Conservation (phyloP, 345 rosid species). For the Eucalyptus polybractea region DNA sequence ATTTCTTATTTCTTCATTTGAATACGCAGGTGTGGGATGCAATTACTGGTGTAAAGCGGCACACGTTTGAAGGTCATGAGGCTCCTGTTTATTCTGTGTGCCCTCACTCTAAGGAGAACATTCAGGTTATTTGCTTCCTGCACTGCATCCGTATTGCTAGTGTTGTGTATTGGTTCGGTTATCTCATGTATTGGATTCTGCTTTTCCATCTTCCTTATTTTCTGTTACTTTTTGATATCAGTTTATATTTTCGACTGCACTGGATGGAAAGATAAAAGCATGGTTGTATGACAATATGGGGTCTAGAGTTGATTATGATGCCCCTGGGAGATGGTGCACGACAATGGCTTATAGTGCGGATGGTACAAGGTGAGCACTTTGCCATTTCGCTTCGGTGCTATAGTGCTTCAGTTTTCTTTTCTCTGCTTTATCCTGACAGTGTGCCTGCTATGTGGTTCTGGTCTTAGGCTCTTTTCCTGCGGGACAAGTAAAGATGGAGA, state of each 20-base stretch:
- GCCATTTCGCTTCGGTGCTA: background rate
- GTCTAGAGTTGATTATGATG: slow-evolving; percentile 86
- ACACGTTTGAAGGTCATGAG: slow-evolving; percentile 39
- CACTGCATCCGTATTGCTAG: background rate
- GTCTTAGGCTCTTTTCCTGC: slow-evolving; percentile 55
- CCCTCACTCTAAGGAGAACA: slow-evolving; percentile 32
- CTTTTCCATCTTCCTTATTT: background rate
- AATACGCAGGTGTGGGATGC: slow-evolving; percentile 32
- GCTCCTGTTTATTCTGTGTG: slow-evolving; percentile 51
- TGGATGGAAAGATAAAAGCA: slow-evolving; percentile 88
- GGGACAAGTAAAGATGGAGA: slow-evolving; percentile 70
- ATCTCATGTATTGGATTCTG: background rate
- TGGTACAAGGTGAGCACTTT: slow-evolving; percentile 47
- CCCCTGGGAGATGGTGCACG: slow-evolving; percentile 71
- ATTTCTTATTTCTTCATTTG: background rate
- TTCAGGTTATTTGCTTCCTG: slow-evolving; percentile 11
- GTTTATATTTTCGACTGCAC: slow-evolving; percentile 81
- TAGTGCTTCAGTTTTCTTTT: background rate
- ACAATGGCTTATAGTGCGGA: slow-evolving; percentile 84
- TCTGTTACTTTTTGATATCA: slow-evolving; percentile 4
- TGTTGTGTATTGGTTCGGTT: background rate
- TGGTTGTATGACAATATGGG: slow-evolving; percentile 80
- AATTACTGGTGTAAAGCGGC: slow-evolving; percentile 17
- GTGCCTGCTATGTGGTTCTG: background rate
- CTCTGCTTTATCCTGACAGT: background rate